A percentile compares a stretch with the other conserved stretches of the same genome.
Conservation (phyloP, 495 filamentous ascomycete species). For the Elaphomyces granulatus region DNA sequence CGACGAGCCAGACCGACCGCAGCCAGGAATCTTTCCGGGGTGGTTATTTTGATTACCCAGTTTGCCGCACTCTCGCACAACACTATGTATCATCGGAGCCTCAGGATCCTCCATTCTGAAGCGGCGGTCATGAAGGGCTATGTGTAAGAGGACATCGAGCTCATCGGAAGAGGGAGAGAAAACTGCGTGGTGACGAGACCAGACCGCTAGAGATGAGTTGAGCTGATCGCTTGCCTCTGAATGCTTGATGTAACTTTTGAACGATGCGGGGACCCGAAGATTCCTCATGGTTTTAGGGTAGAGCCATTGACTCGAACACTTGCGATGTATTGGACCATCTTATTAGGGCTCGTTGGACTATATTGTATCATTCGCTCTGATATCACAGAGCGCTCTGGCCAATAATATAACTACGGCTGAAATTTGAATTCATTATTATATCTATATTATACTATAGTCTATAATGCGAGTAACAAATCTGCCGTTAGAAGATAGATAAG, state of each 20-base stretch:
- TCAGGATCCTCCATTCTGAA: constrained; percentile 86
- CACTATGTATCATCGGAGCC: constrained; percentile 86
- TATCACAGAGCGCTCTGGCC: too few species aligned
- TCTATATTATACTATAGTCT: too few species aligned
- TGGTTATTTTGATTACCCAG: constrained; percentile 67
- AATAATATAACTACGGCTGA: too few species aligned
- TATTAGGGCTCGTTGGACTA: too few species aligned
- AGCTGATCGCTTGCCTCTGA: too few species aligned
- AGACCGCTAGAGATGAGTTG: too few species aligned
- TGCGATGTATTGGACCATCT: too few species aligned
- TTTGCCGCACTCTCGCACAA: constrained; percentile 78
- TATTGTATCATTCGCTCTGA: too few species aligned
- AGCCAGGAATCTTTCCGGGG: constrained; percentile 61
- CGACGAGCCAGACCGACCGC: constrained; percentile 66
- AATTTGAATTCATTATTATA: too few species aligned
- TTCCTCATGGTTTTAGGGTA: neutral
- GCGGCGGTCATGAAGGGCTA: constrained; percentile 83
- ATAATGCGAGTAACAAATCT: too few species aligned
- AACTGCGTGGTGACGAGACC: neutral
- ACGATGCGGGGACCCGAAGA: neutral
- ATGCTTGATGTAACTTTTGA: neutral
- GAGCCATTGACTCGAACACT: neutral
- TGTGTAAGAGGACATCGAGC: constrained; percentile 17
- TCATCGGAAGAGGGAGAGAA: neutral
- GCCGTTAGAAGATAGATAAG: too few species aligned